Base-by-base conservation (phyloP, 2,329 filamentous ascomycete genomes). In the Alternaria triticina region DNA sequence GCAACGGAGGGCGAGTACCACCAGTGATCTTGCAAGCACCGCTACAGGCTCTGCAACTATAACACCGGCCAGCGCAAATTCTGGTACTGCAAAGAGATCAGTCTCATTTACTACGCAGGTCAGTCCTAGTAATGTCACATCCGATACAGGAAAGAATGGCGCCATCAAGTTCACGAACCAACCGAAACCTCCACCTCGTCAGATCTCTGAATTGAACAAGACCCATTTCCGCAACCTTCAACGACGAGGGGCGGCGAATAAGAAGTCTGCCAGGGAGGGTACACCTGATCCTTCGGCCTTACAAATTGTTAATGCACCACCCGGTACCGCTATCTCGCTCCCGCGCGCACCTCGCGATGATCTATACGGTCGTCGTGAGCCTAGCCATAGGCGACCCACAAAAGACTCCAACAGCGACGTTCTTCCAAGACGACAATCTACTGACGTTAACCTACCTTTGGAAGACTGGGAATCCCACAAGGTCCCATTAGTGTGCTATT, bases 131-230 rank as follows among this genome's bases (percentile, higher is more conserved):
- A 61, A 46, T 12, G 59, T 45, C 15, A 60, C 50, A 43, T 28
- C 56, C 5, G 50, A 7, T 9, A 47, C 40, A 54, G 50, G 60
- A 57, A 17, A 40, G 17, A 45, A 61, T 47, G 49, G 40, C 22
- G 62, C 65, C 4, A 78, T 78, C 46, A 74, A 57, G 12, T 63
- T 79, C 6, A 61, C 76, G 27, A 75, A 79, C 40, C 10, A 75
- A 40, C 68, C 70, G 2, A 70, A 65, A 15, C 33, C 49, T 3
- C 54, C 57, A 4, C 44, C 33, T 3, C 69, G 56, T 44, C 69
- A 40, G 36, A 17, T 40, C 36, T 40, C 59, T 33, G 50, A 33
- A 45, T 70, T 65, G 68, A 57, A 64, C 17, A 61, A 68, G 4
- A 67, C 63, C 8, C 64, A 57, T 1, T 79, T 67, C 46, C 58